Base-by-base conservation (phyloP, 2,329 filamentous ascomycete species). In the Talaromyces marneffei region DNA sequence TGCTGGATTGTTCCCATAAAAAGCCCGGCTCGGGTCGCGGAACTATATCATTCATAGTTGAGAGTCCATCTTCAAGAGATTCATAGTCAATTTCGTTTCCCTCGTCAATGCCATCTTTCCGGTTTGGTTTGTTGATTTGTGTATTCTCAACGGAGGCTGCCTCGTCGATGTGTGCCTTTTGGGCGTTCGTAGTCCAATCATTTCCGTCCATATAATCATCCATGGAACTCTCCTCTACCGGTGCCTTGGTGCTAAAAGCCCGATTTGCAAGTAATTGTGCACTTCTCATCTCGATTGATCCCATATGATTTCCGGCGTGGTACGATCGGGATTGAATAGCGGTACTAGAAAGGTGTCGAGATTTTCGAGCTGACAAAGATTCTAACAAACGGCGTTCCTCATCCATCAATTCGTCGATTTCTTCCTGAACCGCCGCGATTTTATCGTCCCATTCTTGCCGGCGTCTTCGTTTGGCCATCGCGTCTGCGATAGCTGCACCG, bases 381-480 rank as follows among this genome's bases (percentile, higher is more conserved):
- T 71, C 68, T 31, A 77, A 33, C 59, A 77, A 64, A 4, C 72
- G 71, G 31, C 71, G 64, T 62, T 77, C 76, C 62, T 78, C 75
- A 39, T 75, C 70, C 54, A 74, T 68, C 60, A 78, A 63, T 60
- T 72, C 71, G 60, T 71, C 70, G 53, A 75, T 73, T 63, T 79
- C 76, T 60, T 74, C 76, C 65, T 73, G 77, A 14, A 77, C 75
- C 2, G 73, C 74, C 25, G 74, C 75, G 44, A 78, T 76, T 65
- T 75, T 75, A 66, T 77, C 71, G 60, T 75, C 71, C 71, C 71
- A 74, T 62, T 78, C 75, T 58, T 70, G 66, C 39, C 74, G 74
- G 33, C 74, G 73, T 65, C 73, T 69, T 54, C 71, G 70, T 63
- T 79, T 79, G 12, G 69, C 71, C 55, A 68, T 70, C 8, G 74